Conservation (phyloP, 2,329 filamentous ascomycete species). For the Verticillium klebahnii region DNA sequence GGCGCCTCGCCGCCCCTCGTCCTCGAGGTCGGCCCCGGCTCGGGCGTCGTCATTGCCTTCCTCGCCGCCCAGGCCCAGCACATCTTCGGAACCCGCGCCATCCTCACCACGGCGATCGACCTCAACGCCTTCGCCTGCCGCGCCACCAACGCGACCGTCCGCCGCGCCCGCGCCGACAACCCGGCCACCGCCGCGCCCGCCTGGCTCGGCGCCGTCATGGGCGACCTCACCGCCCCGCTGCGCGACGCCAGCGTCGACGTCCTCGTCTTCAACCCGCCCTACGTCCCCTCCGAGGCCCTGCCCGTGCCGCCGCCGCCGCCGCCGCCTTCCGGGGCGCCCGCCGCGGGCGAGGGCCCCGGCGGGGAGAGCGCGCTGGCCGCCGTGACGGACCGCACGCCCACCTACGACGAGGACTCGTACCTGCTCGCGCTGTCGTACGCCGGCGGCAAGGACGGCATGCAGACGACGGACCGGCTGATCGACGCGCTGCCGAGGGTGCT, state of each 20-base stretch:
- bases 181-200: constrained; percentile 31
- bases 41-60: constrained; percentile 91
- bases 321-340: too few species aligned
- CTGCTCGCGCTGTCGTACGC: constrained; percentile 84
- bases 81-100: constrained; percentile 67
- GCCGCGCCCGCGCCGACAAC: constrained; percentile 33
- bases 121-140: constrained; percentile 79
- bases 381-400: constrained; percentile 23
- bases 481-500: constrained; percentile 62
- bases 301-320: constrained; percentile 49
- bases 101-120: constrained; percentile 75
- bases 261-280: constrained; percentile 94
- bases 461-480: constrained; percentile 79
- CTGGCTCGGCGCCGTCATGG: constrained; percentile 64
- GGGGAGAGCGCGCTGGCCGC: constrained; percentile 15
- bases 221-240: constrained; percentile 64
- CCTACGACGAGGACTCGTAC: constrained; percentile 77
- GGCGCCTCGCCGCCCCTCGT: constrained; percentile 53
- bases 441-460: constrained; percentile 88
- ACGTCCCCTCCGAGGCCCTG: constrained; percentile 79
- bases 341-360: background rate
- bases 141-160: constrained; percentile 68
- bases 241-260: constrained; percentile 64
- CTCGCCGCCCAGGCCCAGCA: constrained; percentile 66
- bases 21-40: constrained; percentile 85